phyloP scores from a whole-genome alignment of 768 basidiomycete species.

The Artomyces pyxidatus region DNA sequence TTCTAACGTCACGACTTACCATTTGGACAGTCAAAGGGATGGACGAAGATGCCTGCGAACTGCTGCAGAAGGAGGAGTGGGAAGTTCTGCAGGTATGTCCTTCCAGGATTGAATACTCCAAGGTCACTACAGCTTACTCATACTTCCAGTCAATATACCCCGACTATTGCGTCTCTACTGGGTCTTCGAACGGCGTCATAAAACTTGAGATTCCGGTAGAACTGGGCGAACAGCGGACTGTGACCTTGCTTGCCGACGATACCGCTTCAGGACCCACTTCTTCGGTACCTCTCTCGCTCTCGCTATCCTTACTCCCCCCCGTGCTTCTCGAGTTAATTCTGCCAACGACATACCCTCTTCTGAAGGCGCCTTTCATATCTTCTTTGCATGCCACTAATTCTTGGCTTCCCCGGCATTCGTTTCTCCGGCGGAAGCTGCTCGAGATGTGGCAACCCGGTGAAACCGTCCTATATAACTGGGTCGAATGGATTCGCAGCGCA shows the following conservation, averaged over 20 bases:
- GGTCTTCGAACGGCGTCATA: slow-evolving; percentile 28
- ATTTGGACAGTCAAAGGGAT: no score
- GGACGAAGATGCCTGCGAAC: slow-evolving; percentile 6
- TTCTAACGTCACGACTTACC: no score
- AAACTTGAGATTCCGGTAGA: slow-evolving; percentile 64
- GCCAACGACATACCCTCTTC: slow-evolving; percentile 47
- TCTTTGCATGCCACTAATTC: slow-evolving; percentile 47
- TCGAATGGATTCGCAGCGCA: slow-evolving; percentile 62
- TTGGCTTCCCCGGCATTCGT: slow-evolving; percentile 46
- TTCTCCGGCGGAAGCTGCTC: slow-evolving; percentile 34
- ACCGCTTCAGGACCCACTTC: not conserved
- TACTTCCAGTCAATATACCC: slow-evolving; percentile 65
- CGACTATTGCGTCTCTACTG: slow-evolving; percentile 50
- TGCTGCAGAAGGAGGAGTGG: slow-evolving; percentile 48
- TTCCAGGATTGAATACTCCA: not conserved
- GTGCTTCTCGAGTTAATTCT: slow-evolving; percentile 48
- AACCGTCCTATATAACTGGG: slow-evolving; percentile 58
- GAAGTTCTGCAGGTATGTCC: slow-evolving; percentile 50
- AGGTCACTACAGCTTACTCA: not conserved
- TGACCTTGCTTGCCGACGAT: slow-evolving; percentile 29
- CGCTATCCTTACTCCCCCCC: slow-evolving; percentile 52
- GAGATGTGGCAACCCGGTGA: slow-evolving; percentile 56
- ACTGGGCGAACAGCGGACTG: slow-evolving; percentile 33
- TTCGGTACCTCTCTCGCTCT: slow-evolving; percentile 20
- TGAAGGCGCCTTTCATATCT: slow-evolving; percentile 42